phyloP scores from a whole-genome alignment of 1,139 yeast genomes.

The Hansenula lynferdii region DNA sequence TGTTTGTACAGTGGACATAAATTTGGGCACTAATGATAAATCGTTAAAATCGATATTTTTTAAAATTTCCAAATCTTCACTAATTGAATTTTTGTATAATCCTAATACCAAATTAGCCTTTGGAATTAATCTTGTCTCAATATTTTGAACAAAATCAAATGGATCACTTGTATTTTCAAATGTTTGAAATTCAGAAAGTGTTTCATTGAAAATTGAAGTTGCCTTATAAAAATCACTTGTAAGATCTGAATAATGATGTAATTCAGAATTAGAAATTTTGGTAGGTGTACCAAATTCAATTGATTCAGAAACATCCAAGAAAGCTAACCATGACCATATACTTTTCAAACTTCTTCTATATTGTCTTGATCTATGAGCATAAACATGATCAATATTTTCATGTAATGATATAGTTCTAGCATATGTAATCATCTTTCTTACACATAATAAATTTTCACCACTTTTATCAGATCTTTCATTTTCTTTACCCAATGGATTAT shows the following conservation, averaged over 20 bases:
- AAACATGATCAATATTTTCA: slow-evolving; percentile 1
- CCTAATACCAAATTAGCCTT: neutral
- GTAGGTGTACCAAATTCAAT: slow-evolving; percentile 1
- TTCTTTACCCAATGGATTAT: neutral
- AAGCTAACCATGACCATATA: slow-evolving; percentile 1
- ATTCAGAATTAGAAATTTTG: neutral
- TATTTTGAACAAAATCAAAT: neutral
- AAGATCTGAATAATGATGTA: neutral
- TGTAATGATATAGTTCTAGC: neutral
- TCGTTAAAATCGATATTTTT: neutral
- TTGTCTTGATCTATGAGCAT: neutral
- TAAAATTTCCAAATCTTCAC: neutral
- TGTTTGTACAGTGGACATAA: neutral
- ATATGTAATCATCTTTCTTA: neutral
- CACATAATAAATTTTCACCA: neutral
- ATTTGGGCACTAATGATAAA: neutral
- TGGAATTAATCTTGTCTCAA: neutral
- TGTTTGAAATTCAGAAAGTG: neutral
- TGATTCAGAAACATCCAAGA: slow-evolving; percentile 1
- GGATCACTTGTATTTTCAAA: neutral
- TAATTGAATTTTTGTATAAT: neutral
- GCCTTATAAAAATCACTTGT: neutral
- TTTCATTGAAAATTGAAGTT: neutral
- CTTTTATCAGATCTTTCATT: slow-evolving; percentile 1
- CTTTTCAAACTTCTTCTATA: slow-evolving; percentile 2